A percentile compares a stretch with the other conserved stretches of the same genome.
Evolutionary conservation across 106 monocot genomes (phyloP).

Genomic region (Phalaenopsis aphrodite): DNA sequence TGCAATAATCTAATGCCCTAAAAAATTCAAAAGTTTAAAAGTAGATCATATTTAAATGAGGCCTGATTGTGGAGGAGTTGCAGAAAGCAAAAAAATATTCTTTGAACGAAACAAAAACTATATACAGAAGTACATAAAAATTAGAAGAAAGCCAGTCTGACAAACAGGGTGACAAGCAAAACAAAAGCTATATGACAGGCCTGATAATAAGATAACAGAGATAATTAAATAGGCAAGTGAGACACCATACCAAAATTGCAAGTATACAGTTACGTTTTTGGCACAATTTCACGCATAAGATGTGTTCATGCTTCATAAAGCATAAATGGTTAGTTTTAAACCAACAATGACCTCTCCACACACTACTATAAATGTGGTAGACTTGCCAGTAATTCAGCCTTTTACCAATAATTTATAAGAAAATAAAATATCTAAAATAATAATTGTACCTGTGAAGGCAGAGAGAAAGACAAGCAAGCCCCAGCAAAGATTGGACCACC

Average conservation of each 20-base stretch:
- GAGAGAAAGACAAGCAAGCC: conserved; percentile 51
- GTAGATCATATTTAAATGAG: no score
- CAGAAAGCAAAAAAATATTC: background rate
- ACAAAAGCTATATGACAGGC: background rate
- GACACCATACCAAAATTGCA: background rate
- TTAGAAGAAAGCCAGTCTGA: background rate
- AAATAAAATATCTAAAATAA: background rate
- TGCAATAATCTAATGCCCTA: no score
- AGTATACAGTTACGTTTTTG: background rate
- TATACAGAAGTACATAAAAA: background rate
- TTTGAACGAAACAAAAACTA: background rate
- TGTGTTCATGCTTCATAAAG: background rate
- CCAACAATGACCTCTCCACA: background rate
- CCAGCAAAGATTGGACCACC: conserved; percentile 84
- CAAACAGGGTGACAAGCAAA: background rate
- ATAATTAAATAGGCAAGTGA: background rate
- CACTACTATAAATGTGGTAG: background rate
- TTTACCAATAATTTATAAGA: background rate
- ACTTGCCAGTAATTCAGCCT: background rate
- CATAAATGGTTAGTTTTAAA: background rate
- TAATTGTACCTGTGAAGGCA: conserved; percentile 56
- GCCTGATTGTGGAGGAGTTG: no score
- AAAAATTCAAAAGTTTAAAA: no score
- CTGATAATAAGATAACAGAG: background rate
- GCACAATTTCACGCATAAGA: background rate